Evolutionary conservation across 768 basidiomycete genomes (phyloP).

Genomic region (Panellus pusillus): DNA sequence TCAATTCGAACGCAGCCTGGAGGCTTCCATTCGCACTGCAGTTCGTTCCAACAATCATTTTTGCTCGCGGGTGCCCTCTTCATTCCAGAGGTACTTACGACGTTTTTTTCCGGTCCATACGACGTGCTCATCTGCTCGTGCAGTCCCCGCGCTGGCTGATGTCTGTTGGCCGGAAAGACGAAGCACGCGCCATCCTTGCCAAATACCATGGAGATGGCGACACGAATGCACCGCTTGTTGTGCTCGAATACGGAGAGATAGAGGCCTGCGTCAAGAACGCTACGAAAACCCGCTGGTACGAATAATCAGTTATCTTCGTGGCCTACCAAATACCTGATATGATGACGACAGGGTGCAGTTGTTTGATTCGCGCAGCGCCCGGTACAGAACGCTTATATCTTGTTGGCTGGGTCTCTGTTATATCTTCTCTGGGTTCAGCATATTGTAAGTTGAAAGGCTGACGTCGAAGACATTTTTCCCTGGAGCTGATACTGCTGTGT

Average conservation of each 20-base stretch:
- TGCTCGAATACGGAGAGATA: conserved; percentile 53
- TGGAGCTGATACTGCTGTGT: no score
- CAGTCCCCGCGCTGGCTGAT: conserved; percentile 58
- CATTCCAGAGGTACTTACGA: conserved; percentile 39
- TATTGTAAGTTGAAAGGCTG: conserved; percentile 31
- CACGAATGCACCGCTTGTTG: conserved; percentile 48
- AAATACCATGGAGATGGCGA: conserved; percentile 57
- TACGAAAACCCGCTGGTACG: conserved; percentile 56
- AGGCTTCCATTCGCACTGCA: conserved; percentile 53
- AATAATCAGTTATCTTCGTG: background rate
- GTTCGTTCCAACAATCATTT: conserved; percentile 44
- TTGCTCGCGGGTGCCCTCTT: conserved; percentile 34
- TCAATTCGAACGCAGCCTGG: conserved; percentile 39
- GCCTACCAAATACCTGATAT: conserved; percentile 2
- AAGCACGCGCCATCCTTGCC: conserved; percentile 47
- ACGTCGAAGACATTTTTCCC: no score
- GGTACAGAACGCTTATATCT: conserved; percentile 48
- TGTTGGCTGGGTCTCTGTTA: conserved; percentile 49
- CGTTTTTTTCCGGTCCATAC: background rate
- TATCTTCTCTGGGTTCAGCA: conserved; percentile 3
- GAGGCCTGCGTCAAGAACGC: conserved; percentile 49
- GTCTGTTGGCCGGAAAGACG: conserved; percentile 47
- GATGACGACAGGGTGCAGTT: conserved; percentile 49
- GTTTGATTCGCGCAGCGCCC: conserved; percentile 45
- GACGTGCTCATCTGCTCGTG: conserved; percentile 42